Evolutionary conservation across 2,329 filamentous ascomycete genomes (phyloP).

Genomic region (Monilinia fructigena): DNA sequence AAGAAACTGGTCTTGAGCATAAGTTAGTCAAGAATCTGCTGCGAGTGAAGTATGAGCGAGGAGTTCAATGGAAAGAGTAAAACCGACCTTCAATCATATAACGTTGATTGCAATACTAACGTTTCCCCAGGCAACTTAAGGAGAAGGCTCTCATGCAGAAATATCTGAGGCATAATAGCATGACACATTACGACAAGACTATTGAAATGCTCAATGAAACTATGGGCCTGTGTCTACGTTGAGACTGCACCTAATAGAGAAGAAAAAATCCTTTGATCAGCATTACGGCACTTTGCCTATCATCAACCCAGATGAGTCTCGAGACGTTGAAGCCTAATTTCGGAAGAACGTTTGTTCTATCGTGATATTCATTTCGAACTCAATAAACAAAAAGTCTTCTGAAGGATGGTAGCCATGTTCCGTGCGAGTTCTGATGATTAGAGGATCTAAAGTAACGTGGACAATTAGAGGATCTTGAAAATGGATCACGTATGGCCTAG

Average conservation of each 20-base stretch:
- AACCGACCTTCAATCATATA: background rate
- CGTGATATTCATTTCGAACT: background rate
- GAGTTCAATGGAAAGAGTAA: slow-evolving; percentile 19
- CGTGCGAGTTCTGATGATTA: background rate
- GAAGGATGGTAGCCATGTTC: background rate
- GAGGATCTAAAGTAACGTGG: background rate
- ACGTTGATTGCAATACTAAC: slow-evolving; percentile 1
- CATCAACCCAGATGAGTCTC: background rate
- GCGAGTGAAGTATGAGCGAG: slow-evolving; percentile 42
- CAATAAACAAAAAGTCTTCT: background rate
- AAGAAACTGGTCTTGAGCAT: slow-evolving; percentile 67
- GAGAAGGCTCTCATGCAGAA: slow-evolving; percentile 15
- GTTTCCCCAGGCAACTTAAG: slow-evolving; percentile 3
- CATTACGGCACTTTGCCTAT: background rate
- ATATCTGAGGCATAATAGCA: slow-evolving; percentile 34
- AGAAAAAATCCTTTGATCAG: background rate
- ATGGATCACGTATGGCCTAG: background rate
- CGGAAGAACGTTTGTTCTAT: background rate
- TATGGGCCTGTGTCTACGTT: slow-evolving; percentile 65
- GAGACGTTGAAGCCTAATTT: background rate
- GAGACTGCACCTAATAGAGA: slow-evolving; percentile 23
- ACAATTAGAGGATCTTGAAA: background rate
- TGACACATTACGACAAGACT: slow-evolving; percentile 66
- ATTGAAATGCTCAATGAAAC: slow-evolving; percentile 71
- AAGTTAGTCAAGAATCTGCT: slow-evolving; percentile 68